These are phyloP conservation scores for Rosellinia necatrix DNA, from an alignment of 2,329 filamentous ascomycete species.

Conservation along the genomic window DNA sequence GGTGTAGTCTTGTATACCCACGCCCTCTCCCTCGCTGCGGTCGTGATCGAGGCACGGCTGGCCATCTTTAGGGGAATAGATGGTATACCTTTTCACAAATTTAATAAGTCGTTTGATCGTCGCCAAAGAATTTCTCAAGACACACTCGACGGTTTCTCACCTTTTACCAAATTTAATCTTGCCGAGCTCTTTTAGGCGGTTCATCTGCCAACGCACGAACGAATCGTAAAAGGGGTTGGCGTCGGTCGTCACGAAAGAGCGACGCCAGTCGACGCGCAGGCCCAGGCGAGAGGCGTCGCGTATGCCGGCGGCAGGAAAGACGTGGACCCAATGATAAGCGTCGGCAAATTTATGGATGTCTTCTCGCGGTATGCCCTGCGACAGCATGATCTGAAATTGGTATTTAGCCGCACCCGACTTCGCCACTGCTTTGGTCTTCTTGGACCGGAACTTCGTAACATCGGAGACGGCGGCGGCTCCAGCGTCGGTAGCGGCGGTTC, in stretches of 20 bases:
- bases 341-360: slow-evolving; percentile 95
- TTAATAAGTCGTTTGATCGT: no score
- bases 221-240: slow-evolving; percentile 96
- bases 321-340: slow-evolving; percentile 86
- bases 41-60: slow-evolving; percentile 91
- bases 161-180: slow-evolving; percentile 94
- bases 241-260: slow-evolving; percentile 92
- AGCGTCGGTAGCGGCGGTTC: slow-evolving; percentile 52
- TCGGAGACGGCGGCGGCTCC: slow-evolving; percentile 74
- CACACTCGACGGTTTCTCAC: no score
- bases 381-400: slow-evolving; percentile 87
- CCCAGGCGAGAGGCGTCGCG: slow-evolving; percentile 78
- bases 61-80: slow-evolving; percentile 88
- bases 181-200: slow-evolving; percentile 80
- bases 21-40: slow-evolving; percentile 77
- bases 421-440: slow-evolving; percentile 88
- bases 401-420: slow-evolving; percentile 96
- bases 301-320: slow-evolving; percentile 87
- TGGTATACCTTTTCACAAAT: slow-evolving; percentile 90
- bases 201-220: slow-evolving; percentile 98
- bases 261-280: slow-evolving; percentile 88
- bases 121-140: no score
- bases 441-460: slow-evolving; percentile 86
- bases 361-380: slow-evolving; percentile 81
- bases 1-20: slow-evolving; percentile 89